phyloP scores from a whole-genome alignment of 371 early-diverging fungal genomes.

The Syncephalis fuscata region DNA sequence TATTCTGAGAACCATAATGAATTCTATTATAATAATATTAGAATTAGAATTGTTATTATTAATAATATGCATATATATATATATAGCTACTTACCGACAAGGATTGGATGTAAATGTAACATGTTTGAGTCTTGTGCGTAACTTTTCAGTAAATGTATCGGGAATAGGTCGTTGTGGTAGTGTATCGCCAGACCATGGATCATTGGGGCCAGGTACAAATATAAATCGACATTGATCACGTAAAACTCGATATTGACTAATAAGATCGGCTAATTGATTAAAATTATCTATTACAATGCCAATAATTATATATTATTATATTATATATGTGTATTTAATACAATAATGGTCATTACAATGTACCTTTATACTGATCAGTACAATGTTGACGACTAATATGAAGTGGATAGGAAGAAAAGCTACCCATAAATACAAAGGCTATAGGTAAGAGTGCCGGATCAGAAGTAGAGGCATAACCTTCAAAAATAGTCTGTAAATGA shows the following conservation, averaged over 20 bases:
- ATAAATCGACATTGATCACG: slow-evolving; percentile 53
- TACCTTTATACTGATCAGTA: slow-evolving; percentile 15
- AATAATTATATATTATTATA: background rate
- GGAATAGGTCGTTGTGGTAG: slow-evolving; percentile 65
- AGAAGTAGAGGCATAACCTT: slow-evolving; percentile 37
- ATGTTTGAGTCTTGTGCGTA: slow-evolving; percentile 33
- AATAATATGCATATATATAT: background rate
- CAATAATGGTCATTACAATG: background rate
- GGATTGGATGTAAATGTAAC: slow-evolving; percentile 64
- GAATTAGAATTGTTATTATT: slow-evolving; percentile 6
- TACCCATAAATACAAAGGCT: slow-evolving; percentile 72
- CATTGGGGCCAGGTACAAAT: slow-evolving; percentile 80
- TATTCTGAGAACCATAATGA: slow-evolving; percentile 69
- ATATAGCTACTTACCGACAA: slow-evolving; percentile 31
- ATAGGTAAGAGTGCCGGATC: slow-evolving; percentile 27
- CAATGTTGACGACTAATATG: slow-evolving; percentile 32
- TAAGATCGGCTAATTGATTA: slow-evolving; percentile 51
- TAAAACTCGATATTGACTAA: slow-evolving; percentile 48
- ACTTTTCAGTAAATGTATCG: slow-evolving; percentile 35
- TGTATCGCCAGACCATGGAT: slow-evolving; percentile 59
- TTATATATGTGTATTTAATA: background rate
- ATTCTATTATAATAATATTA: too few species aligned
- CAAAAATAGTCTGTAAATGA: slow-evolving; percentile 46
- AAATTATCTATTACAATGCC: slow-evolving; percentile 28
- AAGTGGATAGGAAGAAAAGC: slow-evolving; percentile 61